Conservation (phyloP, 2,329 filamentous ascomycete species). For the Cercospora citrullina region DNA sequence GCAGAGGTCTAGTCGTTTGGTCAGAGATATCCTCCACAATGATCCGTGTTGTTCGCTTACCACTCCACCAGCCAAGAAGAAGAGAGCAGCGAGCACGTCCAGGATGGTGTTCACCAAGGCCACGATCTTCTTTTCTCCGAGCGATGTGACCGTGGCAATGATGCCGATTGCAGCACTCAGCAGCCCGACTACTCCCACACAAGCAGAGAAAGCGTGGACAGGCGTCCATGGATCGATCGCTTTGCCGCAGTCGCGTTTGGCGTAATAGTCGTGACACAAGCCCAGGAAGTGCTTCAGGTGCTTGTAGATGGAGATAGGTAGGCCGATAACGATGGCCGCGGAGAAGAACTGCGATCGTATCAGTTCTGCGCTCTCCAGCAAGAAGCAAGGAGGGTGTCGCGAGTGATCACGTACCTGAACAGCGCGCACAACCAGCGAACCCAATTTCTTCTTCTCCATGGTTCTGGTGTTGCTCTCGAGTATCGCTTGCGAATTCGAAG, state of each 20-base stretch:
- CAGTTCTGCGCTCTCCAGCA: no score
- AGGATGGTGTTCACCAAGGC: slow-evolving; percentile 3
- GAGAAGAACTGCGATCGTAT: slow-evolving; percentile 6
- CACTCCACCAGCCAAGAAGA: slow-evolving; percentile 24
- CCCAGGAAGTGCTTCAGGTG: not conserved
- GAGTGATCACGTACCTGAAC: not conserved
- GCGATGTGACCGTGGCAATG: slow-evolving; percentile 9
- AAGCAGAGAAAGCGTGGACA: slow-evolving; percentile 8
- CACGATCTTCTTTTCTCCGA: slow-evolving; percentile 5
- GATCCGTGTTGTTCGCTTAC: slow-evolving; percentile 12
- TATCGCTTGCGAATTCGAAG: not conserved
- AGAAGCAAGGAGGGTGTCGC: no score
- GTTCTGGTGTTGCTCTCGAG: not conserved
- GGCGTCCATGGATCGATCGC: not conserved
- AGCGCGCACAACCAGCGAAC: not conserved
- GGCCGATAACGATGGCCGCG: slow-evolving; percentile 18
- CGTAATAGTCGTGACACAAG: not conserved
- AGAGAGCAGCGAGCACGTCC: slow-evolving; percentile 19
- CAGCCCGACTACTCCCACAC: slow-evolving; percentile 17
- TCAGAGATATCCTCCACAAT: not conserved
- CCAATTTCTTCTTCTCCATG: not conserved
- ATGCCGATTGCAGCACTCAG: slow-evolving; percentile 17
- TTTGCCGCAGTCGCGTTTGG: not conserved
- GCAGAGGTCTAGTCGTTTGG: not conserved
- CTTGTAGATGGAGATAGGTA: slow-evolving; percentile 9